Percentiles rank a stretch among this genome's conserved stretches.
Conservation (phyloP, 2,329 filamentous ascomycete genomes). For the Epichloe festucae region DNA sequence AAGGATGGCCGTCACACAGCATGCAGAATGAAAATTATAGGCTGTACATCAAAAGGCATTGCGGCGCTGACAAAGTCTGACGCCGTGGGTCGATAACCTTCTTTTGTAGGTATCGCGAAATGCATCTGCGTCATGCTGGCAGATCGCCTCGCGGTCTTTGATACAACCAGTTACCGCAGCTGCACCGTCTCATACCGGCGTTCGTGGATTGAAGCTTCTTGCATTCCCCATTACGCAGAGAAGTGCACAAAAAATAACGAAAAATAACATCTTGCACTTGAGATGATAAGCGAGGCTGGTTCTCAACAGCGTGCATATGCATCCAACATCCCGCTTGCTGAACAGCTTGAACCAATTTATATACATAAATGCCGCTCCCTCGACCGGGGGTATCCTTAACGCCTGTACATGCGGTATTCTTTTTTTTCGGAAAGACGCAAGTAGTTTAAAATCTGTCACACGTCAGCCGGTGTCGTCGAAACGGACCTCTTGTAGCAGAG, state of each 20-base stretch:
- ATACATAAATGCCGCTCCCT: conserved; percentile 1
- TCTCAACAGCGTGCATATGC: neutral
- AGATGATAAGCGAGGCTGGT: neutral
- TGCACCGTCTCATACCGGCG: neutral
- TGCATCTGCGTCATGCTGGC: neutral
- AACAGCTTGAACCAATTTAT: neutral
- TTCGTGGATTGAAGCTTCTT: neutral
- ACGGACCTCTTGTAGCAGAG: neutral
- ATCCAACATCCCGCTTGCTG: neutral
- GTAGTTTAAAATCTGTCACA: conserved; percentile 20
- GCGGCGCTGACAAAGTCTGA: neutral
- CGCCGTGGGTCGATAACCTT: neutral
- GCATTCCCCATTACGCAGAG: neutral
- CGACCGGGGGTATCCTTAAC: conserved; percentile 1
- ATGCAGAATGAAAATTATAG: neutral
- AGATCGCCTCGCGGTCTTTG: neutral
- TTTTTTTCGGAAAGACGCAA: neutral
- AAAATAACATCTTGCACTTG: neutral
- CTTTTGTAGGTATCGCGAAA: neutral
- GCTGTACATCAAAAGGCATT: neutral
- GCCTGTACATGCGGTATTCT: neutral
- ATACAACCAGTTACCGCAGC: neutral
- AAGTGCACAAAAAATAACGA: neutral
- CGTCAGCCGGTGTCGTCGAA: conserved; percentile 7
- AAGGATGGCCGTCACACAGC: neutral